Base-by-base conservation (phyloP, 805 yeast genomes). In the Ogataea thermomethanolica region DNA sequence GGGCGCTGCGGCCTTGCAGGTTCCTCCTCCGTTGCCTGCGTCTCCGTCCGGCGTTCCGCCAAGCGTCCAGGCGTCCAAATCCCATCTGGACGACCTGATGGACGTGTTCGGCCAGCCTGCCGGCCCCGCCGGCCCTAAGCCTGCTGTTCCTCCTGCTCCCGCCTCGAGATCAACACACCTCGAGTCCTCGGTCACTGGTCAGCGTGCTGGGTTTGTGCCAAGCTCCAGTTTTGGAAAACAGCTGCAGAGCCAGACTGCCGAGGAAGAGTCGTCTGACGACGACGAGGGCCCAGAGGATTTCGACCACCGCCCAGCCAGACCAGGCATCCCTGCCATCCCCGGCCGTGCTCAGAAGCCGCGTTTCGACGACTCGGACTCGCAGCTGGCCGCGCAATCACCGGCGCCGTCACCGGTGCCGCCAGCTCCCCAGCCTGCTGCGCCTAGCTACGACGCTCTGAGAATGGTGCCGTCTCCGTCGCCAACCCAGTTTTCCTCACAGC, bases 201-300 rank as follows among this genome's bases (percentile, higher is more conserved):
- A 61, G 7, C 65, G 63, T 44, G 63, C 58, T 10, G 46, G 65
- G 31, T 91, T 90, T 64, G 83, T 77, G 39, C 97, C 97, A 25
- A 73, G 89, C 12, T 88, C 96, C 0, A 65, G 74, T 8, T 91
- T 90, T 69, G 98, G 98, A 24, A 95, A 84, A 64, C 73, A 74
- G 25, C 70, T 90, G 27, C 55, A 72, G 39, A 54, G 58, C 6
- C 59, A 62, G 31, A 46, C 44, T 8, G 48, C 44, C 2, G 55
- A 45, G 24, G 61, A 56, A 6, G 56, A 51, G 7, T 71, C 71
- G 25, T 64, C 59, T 10, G 63, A 57, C 37, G 64, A 61, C 36
- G 65, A 61, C 13, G 67, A 62, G n/a, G 67, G 64, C 8, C 67
- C 66, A 6, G 66, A 61, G 27, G 57, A 62, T 35, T 31, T 59